Evolutionary conservation across 345 rosid species (phyloP), one percentile per base, ranked within the genome.

Genomic region (Passiflora organensis): DNA sequence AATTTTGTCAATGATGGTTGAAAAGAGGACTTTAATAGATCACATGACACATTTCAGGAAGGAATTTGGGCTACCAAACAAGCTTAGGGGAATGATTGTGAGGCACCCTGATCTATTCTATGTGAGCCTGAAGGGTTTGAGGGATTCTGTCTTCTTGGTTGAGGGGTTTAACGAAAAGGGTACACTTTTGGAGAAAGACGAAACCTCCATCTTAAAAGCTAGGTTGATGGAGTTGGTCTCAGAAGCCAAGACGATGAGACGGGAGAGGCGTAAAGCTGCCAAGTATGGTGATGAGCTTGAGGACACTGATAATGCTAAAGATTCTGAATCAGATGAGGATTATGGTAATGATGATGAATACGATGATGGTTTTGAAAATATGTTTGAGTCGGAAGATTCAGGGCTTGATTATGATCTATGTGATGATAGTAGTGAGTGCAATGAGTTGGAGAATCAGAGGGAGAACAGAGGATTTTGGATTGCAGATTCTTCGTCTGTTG

Each of bases 91-190:
- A 0, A 67, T 91, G 91, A 64, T 87, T 28, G 62, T 79, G 53
- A 80, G 97, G 61, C 97, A 87, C 63, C 96, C 95, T 1, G 96
- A 87, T 62, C 56, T 91, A 47, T 87, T 91, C 72, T 91, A 90
- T 25, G 80, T 85, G 36, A 87, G 96, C 56, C 41, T 83, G 70
- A 91, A 91, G 70, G 95, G 97, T 2, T 54, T 71, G 6, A 85
- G 96, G 64, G 68, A 87, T 73, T 87, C 91, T 53, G 89, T 85
- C 15, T 76, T 85, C 67, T 76, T 91, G 36, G 88, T 75, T 0
- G 95, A 87, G 62, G 83, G 80, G 14, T 87, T 70, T 49, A 79
- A 78, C 65, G 91, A 81, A 43, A 80, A 80, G 37, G 95, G 95
- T 13, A 66, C 23, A 21, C 89, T 87, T 36, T 55, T 85, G 44